These are phyloP conservation scores for Aspergillus novoparasiticus DNA, from an alignment of 2,329 filamentous ascomycete species.

Conservation along the genomic window DNA sequence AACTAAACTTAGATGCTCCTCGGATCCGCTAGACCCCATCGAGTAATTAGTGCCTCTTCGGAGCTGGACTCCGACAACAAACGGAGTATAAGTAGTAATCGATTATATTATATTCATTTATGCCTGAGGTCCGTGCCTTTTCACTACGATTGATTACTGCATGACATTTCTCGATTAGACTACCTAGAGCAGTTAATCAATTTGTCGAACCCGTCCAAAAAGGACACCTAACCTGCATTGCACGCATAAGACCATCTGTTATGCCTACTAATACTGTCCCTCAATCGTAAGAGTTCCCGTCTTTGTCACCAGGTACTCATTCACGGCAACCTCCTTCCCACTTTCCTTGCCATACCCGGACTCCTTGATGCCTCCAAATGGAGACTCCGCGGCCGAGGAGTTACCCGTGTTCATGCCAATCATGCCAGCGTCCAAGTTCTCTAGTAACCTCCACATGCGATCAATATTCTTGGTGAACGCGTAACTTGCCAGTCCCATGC, in stretches of 20 bases:
- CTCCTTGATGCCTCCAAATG: slow-evolving; percentile 70
- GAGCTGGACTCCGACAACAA: neutral
- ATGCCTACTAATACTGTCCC: slow-evolving; percentile 48
- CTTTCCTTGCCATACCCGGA: slow-evolving; percentile 69
- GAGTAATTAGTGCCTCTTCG: neutral
- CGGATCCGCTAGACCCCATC: neutral
- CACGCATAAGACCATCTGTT: neutral
- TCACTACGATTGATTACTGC: neutral
- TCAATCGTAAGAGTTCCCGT: slow-evolving; percentile 66
- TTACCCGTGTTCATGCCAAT: slow-evolving; percentile 68
- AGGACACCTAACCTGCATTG: neutral
- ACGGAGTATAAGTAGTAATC: too few species aligned
- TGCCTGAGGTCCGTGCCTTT: neutral
- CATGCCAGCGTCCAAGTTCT: slow-evolving; percentile 71
- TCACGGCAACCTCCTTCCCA: slow-evolving; percentile 66
- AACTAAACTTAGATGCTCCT: neutral
- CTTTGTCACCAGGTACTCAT: slow-evolving; percentile 66
- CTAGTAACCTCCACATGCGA: slow-evolving; percentile 65
- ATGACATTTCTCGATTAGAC: neutral
- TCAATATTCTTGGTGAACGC: slow-evolving; percentile 70
- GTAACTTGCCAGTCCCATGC: slow-evolving; percentile 68
- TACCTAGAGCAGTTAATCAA: neutral
- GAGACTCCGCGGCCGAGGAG: slow-evolving; percentile 66
- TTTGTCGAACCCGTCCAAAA: too few species aligned
- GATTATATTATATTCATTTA: too few species aligned